Base-by-base conservation (phyloP, 768 basidiomycete genomes). In the Tremella fuciformis region DNA sequence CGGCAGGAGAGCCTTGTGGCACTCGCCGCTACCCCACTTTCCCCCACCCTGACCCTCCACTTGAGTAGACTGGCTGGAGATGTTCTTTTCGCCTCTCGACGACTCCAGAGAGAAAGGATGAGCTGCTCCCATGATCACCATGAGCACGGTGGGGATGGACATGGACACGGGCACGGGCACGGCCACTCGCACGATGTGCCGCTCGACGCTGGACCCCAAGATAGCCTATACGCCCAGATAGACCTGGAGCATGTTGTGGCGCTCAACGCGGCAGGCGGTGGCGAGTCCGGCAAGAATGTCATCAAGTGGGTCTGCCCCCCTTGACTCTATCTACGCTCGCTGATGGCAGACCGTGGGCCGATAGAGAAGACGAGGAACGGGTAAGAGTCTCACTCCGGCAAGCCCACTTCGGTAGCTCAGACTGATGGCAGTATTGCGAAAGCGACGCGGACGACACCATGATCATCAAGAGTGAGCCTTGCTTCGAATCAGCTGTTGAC, bases 371-470 rank as follows among this genome's bases (percentile, higher is more conserved):
- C 58, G 89, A 92, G 74, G 78, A 78, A 26, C 79, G 81, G 79
- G 91, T 91, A 70, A 65, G 82, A 56, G 25, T 21, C 16, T 0
- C 50, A 13, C 26, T 8, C 55, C 4, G 22, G 16, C 25, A 44
- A 21, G 38, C 29, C 34, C 34, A 8, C 22, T 6, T 38, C 40
- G 50, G 44, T 21, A 40, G 57, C 4, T 29, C 16, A 34, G 24
- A 19, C 40, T 42, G 34, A 26, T 8, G 1, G 29, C 64, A 96
- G 91, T 88, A 78, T 60, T 74, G 92, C 58, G 88, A 91, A 76
- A 91, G 89, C 16, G 92, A 96, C 63, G 87, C 88, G 34, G 92
- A 94, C 76, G 91, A 93, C 71, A 88, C 91, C 76, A 76, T 96
- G 54, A 78, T 77, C 53, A 59, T 73, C 24, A 70, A 67, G 24